Evolutionary conservation across 306 rosid genomes (phyloP).

Genomic region (Abrus precatorius): DNA sequence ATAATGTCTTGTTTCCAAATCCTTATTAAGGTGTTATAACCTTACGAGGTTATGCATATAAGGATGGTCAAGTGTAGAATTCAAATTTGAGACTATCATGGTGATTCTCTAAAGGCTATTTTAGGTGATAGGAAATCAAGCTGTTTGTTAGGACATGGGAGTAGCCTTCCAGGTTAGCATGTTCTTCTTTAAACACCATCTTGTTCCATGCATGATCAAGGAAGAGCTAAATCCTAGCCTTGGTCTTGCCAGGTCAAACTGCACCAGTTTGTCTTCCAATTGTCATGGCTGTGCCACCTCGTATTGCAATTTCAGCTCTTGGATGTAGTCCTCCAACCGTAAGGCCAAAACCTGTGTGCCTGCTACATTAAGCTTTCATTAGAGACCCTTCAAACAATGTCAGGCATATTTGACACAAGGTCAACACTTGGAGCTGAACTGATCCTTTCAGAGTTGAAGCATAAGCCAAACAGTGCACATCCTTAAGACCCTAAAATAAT

Average conservation of each 20-base stretch:
- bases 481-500: slow-evolving; percentile 5
- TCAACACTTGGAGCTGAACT: slow-evolving; percentile 40
- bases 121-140: neutral
- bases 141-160: neutral
- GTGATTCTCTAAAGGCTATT: slow-evolving; percentile 12
- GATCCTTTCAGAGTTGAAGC: slow-evolving; percentile 31
- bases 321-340: slow-evolving; percentile 51
- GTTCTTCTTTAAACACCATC: neutral
- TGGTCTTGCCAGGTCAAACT: slow-evolving; percentile 52
- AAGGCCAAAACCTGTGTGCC: slow-evolving; percentile 52
- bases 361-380: slow-evolving; percentile 49
- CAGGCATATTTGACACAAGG: slow-evolving; percentile 41
- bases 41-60: slow-evolving; percentile 23
- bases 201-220: slow-evolving; percentile 18
- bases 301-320: slow-evolving; percentile 43
- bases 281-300: slow-evolving; percentile 38
- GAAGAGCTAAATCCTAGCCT: slow-evolving; percentile 54
- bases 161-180: neutral
- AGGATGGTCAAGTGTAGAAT: neutral
- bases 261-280: slow-evolving; percentile 50
- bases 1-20: neutral
- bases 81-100: slow-evolving; percentile 11
- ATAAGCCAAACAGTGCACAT: neutral
- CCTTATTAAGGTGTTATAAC: neutral
- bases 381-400: slow-evolving; percentile 48